phyloP scores from a whole-genome alignment of 2,329 filamentous ascomycete species.

The Apiospora phragmitis region DNA sequence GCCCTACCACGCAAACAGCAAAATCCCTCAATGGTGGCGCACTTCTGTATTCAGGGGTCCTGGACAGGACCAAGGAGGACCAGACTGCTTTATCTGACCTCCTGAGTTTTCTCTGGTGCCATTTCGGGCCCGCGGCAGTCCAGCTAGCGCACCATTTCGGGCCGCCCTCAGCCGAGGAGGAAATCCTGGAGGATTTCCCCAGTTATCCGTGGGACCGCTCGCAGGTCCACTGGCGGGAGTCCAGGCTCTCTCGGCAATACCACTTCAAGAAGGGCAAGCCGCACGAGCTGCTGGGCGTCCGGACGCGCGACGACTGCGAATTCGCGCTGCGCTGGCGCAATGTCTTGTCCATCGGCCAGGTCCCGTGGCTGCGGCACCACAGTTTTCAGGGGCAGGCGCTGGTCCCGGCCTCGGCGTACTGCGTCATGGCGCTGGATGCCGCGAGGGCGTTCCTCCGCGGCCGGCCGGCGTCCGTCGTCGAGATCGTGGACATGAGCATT shows the following conservation, averaged over 20 bases:
- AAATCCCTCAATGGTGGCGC: conserved; percentile 19
- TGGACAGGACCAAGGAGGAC: conserved; percentile 26
- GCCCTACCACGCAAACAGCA: conserved; percentile 26
- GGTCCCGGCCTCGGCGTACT: conserved; percentile 48
- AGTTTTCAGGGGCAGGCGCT: conserved; percentile 44
- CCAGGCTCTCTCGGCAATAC: conserved; percentile 42
- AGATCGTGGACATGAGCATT: conserved; percentile 29
- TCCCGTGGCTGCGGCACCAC: conserved; percentile 44
- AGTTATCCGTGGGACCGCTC: conserved; percentile 51
- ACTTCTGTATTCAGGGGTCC: conserved; percentile 23
- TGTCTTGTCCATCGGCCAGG: conserved; percentile 35
- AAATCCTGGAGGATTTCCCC: conserved; percentile 30
- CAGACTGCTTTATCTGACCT: conserved; percentile 26
- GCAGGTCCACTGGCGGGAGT: conserved; percentile 42
- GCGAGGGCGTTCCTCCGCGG: conserved; percentile 29
- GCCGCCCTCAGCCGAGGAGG: neutral
- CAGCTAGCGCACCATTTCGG: neutral
- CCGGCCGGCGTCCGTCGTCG: conserved; percentile 23
- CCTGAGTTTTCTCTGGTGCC: conserved; percentile 28
- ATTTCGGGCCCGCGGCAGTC: conserved; percentile 18
- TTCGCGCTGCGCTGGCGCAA: conserved; percentile 42
- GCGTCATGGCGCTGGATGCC: conserved; percentile 48
- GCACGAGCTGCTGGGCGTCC: conserved; percentile 40
- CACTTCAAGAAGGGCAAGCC: conserved; percentile 28
- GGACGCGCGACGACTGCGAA: conserved; percentile 36